These are phyloP conservation scores for Acanthamoeba castellanii DNA, from an alignment of 208 protist genomes.

Conservation along the genomic window DNA sequence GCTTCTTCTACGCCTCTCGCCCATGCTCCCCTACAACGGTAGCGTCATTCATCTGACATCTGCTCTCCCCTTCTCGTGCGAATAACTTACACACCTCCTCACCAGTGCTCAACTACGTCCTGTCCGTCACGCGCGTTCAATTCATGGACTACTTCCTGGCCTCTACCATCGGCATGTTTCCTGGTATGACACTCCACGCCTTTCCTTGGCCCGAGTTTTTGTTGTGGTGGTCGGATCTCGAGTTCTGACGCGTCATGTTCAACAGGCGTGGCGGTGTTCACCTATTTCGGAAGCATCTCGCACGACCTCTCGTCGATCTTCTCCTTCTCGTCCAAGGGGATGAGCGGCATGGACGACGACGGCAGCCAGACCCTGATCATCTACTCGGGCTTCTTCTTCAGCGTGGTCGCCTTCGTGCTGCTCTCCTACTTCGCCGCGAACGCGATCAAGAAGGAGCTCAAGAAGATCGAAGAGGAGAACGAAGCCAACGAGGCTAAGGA, in stretches of 20 bases:
- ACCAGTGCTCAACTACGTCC: constrained; percentile 53
- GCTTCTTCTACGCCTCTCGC: constrained; percentile 55
- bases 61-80: background rate
- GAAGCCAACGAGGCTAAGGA: background rate
- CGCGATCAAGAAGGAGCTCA: constrained; percentile 61
- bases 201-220: no score
- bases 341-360: background rate
- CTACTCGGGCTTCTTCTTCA: constrained; percentile 44
- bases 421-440: constrained; percentile 55
- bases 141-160: constrained; percentile 64
- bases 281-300: constrained; percentile 42
- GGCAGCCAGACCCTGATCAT: background rate
- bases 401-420: constrained; percentile 1
- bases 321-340: constrained; percentile 41
- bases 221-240: background rate
- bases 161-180: constrained; percentile 25
- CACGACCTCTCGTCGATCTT: constrained; percentile 48
- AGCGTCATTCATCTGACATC: background rate
- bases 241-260: background rate
- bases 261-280: constrained; percentile 44
- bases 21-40: constrained; percentile 59
- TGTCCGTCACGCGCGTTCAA: constrained; percentile 25
- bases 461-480: constrained; percentile 62
- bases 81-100: background rate
- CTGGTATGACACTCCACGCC: background rate